These are phyloP conservation scores for Flaveria brownii DNA, from an alignment of 129 eudicot genomes.

Conservation along the genomic window DNA sequence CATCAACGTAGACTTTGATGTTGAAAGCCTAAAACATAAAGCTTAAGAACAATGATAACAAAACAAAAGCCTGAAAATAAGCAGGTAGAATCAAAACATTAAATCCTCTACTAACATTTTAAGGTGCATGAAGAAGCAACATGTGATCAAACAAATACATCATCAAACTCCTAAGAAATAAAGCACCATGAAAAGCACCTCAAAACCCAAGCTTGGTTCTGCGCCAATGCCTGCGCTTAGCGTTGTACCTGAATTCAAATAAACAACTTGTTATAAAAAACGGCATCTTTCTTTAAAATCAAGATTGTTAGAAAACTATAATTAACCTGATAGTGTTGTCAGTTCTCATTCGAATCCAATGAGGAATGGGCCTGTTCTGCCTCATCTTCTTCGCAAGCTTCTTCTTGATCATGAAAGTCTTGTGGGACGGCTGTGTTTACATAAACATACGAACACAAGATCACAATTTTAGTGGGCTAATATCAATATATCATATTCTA, in stretches of 20 bases:
- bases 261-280: background rate
- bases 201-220: slow-evolving; percentile 91
- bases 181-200: slow-evolving; percentile 23
- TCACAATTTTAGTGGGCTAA: background rate
- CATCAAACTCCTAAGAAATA: slow-evolving; percentile 12
- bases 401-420: slow-evolving; percentile 85
- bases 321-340: slow-evolving; percentile 77
- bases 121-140: slow-evolving; percentile 8
- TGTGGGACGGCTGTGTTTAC: slow-evolving; percentile 77
- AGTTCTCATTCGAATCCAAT: slow-evolving; percentile 90
- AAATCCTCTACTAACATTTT: background rate
- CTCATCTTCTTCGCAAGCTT: slow-evolving; percentile 93
- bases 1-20: too few relatives aligned
- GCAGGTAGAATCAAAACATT: background rate
- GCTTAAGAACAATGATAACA: too few relatives aligned
- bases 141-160: slow-evolving; percentile 24
- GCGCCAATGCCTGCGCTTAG: slow-evolving; percentile 98
- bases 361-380: slow-evolving; percentile 91
- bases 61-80: background rate
- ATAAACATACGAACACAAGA: background rate
- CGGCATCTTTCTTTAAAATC: background rate
- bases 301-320: background rate
- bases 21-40: too few relatives aligned
- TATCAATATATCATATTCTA: too few relatives aligned
- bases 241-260: slow-evolving; percentile 61